These are phyloP conservation scores for Botrytis byssoidea DNA, from an alignment of 2,329 filamentous ascomycete genomes.

Conservation along the genomic window DNA sequence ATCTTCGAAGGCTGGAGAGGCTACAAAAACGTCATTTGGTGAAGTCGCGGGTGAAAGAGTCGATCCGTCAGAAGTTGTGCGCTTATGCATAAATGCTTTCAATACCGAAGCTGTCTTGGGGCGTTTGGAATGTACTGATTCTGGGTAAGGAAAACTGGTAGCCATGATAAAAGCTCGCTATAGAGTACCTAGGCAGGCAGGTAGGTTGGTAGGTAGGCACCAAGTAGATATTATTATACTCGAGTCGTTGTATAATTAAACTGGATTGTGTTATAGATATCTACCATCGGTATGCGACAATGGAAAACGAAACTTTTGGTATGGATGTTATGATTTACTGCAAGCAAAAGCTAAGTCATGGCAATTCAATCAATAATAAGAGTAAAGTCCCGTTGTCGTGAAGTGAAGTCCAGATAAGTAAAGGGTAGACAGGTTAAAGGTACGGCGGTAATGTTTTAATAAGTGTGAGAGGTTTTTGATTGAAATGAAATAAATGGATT, in stretches of 20 bases:
- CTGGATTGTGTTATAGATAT: not conserved
- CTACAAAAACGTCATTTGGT: conserved; percentile 27
- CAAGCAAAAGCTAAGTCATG: conserved; percentile 12
- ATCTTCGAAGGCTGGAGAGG: conserved; percentile 29
- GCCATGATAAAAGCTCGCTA: conserved; percentile 32
- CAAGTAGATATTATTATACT: not conserved
- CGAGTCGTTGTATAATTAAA: not conserved
- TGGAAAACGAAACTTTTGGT: not conserved
- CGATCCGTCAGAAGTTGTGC: conserved; percentile 35
- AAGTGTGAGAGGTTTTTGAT: not conserved
- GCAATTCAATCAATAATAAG: not conserved
- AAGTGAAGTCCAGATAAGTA: not conserved
- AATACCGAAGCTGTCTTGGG: conserved; percentile 38
- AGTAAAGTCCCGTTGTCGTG: not conserved
- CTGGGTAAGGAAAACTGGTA: conserved; percentile 31
- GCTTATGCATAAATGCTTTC: conserved; percentile 39
- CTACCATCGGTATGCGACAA: conserved; percentile 3
- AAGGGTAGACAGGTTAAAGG: not conserved
- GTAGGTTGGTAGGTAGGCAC: not conserved
- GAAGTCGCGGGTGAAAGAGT: conserved; percentile 29
- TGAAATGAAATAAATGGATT: not conserved
- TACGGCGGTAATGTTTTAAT: not conserved
- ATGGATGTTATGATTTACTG: conserved; percentile 1
- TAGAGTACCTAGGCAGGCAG: not conserved
- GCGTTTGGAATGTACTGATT: conserved; percentile 34